These are phyloP conservation scores for Phytophthora pini DNA, from an alignment of 352 stramenopile species.

Conservation along the genomic window DNA sequence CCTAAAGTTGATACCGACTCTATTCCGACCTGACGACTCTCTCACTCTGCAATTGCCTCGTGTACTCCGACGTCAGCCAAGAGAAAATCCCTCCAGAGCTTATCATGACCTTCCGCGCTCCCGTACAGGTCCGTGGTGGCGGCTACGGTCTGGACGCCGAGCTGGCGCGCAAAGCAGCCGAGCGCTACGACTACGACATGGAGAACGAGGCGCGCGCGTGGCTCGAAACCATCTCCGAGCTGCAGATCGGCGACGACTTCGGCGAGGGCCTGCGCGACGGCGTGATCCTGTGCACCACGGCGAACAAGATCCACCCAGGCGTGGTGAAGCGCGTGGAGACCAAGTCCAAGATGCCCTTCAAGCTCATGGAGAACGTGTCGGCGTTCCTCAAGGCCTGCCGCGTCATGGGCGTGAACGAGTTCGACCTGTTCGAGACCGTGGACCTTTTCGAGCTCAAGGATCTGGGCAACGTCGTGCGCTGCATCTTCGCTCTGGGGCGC, in stretches of 20 bases:
- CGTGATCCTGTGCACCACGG: slow-evolving; percentile 82
- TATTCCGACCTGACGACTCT: slow-evolving; percentile 13
- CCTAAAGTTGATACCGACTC: slow-evolving; percentile 12
- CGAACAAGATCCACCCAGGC: slow-evolving; percentile 81
- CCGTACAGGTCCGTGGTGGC: slow-evolving; percentile 71
- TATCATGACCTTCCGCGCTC: slow-evolving; percentile 42
- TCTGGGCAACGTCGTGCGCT: slow-evolving; percentile 81
- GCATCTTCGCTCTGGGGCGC: slow-evolving; percentile 76
- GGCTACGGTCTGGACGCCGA: slow-evolving; percentile 92
- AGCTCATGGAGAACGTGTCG: slow-evolving; percentile 93
- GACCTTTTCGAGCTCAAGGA: slow-evolving; percentile 92
- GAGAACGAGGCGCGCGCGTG: slow-evolving; percentile 86
- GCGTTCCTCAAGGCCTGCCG: slow-evolving; percentile 86
- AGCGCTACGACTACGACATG: slow-evolving; percentile 90
- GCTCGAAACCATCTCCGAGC: slow-evolving; percentile 83
- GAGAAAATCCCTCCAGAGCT: slow-evolving; percentile 8
- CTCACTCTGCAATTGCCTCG: slow-evolving; percentile 33
- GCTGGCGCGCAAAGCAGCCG: slow-evolving; percentile 82
- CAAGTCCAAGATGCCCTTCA: slow-evolving; percentile 92
- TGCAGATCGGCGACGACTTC: slow-evolving; percentile 84
- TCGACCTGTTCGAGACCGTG: slow-evolving; percentile 91
- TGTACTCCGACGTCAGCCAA: not conserved
- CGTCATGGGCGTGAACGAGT: slow-evolving; percentile 88
- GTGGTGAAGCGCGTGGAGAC: slow-evolving; percentile 77
- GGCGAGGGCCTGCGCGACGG: slow-evolving; percentile 79